These are phyloP conservation scores for Pisolithus tinctorius DNA, from an alignment of 768 basidiomycete species.

Conservation along the genomic window DNA sequence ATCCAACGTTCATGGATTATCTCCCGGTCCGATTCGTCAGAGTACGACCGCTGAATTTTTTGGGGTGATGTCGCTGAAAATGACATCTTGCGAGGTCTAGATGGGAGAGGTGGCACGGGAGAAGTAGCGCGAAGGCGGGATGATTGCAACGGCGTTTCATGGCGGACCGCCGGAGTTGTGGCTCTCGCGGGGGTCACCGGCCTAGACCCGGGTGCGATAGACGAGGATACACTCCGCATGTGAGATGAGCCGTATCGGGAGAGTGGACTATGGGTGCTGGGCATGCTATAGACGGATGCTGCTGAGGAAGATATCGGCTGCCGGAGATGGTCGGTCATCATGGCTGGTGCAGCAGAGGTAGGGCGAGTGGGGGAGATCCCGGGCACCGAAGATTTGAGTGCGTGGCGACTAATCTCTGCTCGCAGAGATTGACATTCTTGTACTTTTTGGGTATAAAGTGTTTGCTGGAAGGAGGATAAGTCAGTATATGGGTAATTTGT, in stretches of 20 bases:
- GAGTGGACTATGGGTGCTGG: constrained; percentile 40
- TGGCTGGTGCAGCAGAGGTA: constrained; percentile 20
- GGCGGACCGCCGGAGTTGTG: constrained; percentile 20
- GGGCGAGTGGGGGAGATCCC: constrained; percentile 20
- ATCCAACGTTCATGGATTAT: constrained; percentile 62
- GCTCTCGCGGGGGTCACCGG: constrained; percentile 28
- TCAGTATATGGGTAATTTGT: constrained; percentile 7
- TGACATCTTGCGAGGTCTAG: constrained; percentile 46
- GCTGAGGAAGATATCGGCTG: constrained; percentile 26
- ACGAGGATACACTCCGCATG: constrained; percentile 47
- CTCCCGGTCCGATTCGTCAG: constrained; percentile 55
- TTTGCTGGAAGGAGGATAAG: constrained; percentile 37
- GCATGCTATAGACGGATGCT: constrained; percentile 32
- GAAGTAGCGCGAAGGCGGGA: constrained; percentile 24
- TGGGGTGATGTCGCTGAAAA: constrained; percentile 42
- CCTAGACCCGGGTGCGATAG: constrained; percentile 33
- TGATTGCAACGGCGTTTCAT: constrained; percentile 26
- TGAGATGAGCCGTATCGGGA: constrained; percentile 50
- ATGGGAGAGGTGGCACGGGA: constrained; percentile 26
- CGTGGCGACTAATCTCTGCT: constrained; percentile 55
- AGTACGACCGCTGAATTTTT: constrained; percentile 53
- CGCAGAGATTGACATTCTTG: constrained; percentile 67
- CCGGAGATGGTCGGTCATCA: constrained; percentile 20
- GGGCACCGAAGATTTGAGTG: constrained; percentile 23
- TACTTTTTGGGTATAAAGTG: constrained; percentile 57